phyloP scores from a whole-genome alignment of 805 yeast species.

The Scheffersomyces spartinae region DNA sequence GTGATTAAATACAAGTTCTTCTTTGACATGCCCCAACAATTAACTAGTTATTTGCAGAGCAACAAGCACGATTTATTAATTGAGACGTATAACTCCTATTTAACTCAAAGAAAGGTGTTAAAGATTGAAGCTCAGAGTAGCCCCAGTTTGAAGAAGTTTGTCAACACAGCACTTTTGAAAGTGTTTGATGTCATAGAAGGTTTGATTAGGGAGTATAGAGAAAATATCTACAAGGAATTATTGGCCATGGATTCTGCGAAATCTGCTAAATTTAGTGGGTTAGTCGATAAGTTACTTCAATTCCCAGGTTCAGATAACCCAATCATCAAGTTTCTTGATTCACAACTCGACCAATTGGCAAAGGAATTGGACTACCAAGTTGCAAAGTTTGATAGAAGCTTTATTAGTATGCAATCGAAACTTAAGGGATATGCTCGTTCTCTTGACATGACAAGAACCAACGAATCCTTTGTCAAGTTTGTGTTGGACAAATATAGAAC shows the following conservation, averaged over 20 bases:
- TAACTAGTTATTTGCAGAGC: constrained; percentile 15
- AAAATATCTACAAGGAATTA: constrained; percentile 22
- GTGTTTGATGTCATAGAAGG: constrained; percentile 21
- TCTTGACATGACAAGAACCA: constrained; percentile 16
- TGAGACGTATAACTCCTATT: constrained; percentile 19
- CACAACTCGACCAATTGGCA: constrained; percentile 19
- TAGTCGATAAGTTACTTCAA: constrained; percentile 29
- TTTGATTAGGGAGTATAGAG: constrained; percentile 22
- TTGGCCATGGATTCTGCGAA: constrained; percentile 21
- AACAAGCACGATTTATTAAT: constrained; percentile 25
- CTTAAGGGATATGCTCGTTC: constrained; percentile 23
- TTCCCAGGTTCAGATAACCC: constrained; percentile 22
- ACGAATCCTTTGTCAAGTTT: constrained; percentile 25
- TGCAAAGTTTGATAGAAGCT: constrained; percentile 23
- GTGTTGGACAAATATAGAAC: constrained; percentile 27
- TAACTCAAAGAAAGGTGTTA: constrained; percentile 12
- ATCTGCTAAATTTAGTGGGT: constrained; percentile 21
- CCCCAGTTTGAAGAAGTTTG: constrained; percentile 2
- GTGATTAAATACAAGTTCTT: constrained; percentile 17
- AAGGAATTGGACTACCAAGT: constrained; percentile 25
- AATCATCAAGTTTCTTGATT: constrained; percentile 21
- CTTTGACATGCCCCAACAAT: constrained; percentile 24
- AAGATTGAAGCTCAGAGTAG: neutral
- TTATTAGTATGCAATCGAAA: constrained; percentile 24
- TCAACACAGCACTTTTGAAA: constrained; percentile 17